Evolutionary conservation across 1,284 basidiomycete genomes (phyloP).

Genomic region (Pseudozyma tsukubaensis): DNA sequence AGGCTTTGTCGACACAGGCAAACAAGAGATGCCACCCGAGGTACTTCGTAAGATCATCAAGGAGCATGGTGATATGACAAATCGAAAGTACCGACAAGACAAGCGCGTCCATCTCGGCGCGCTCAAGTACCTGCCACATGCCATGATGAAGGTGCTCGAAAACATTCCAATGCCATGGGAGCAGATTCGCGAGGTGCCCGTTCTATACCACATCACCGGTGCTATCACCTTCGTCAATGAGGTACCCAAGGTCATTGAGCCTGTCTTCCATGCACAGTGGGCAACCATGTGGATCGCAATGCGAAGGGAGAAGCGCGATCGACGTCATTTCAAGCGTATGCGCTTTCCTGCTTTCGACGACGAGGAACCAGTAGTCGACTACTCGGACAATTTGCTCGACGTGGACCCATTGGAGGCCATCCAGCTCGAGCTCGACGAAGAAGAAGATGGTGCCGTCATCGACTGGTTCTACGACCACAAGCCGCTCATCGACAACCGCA

Average conservation of each 20-base stretch:
- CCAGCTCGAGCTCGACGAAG: slow-evolving; percentile 92
- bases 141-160: slow-evolving; percentile 98
- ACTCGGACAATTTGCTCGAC: slow-evolving; percentile 90
- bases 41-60: slow-evolving; percentile 73
- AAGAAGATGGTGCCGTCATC: slow-evolving; percentile 92
- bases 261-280: slow-evolving; percentile 99
- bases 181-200: slow-evolving; percentile 70
- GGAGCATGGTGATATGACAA: slow-evolving; percentile 69
- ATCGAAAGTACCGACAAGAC: slow-evolving; percentile 86
- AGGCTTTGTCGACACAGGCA: slow-evolving; percentile 90
- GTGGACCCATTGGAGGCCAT: slow-evolving; percentile 98
- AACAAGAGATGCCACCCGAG: slow-evolving; percentile 80
- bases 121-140: slow-evolving; percentile 98
- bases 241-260: slow-evolving; percentile 94
- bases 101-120: slow-evolving; percentile 98
- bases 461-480: slow-evolving; percentile 99
- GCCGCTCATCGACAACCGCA: slow-evolving; percentile 84
- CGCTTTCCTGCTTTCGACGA: slow-evolving; percentile 99
- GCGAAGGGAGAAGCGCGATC: slow-evolving; percentile 97
- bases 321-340: slow-evolving; percentile 99
- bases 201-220: slow-evolving; percentile 82
- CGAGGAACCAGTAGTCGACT: slow-evolving; percentile 79
- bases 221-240: slow-evolving; percentile 99
- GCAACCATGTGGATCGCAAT: slow-evolving; percentile 99
- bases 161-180: slow-evolving; percentile 99